Percentiles rank a stretch among this genome's conserved stretches.
phyloP scores from a whole-genome alignment of 768 basidiomycete genomes.

The Asterophora lycoperdoides region DNA sequence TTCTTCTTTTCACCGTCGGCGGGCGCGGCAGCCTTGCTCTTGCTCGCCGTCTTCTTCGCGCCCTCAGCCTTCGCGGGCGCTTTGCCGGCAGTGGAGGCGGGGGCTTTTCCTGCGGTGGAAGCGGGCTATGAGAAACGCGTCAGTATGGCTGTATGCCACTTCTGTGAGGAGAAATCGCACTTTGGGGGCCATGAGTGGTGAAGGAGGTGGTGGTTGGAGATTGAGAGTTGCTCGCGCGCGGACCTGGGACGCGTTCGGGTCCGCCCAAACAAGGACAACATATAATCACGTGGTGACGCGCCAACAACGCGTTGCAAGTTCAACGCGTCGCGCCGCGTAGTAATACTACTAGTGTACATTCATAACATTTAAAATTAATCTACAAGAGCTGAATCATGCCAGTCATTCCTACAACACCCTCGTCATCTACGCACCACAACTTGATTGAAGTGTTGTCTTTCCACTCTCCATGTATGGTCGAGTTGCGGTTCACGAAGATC shows the following conservation, averaged over 20 bases:
- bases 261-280: conserved; percentile 14
- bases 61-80: conserved; percentile 44
- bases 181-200: conserved; percentile 14
- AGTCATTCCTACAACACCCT: conserved; percentile 66
- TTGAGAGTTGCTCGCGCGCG: conserved; percentile 9
- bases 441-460: conserved; percentile 33
- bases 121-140: conserved; percentile 10
- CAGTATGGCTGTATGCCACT: background rate
- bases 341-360: too few relatives aligned
- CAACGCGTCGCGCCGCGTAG: background rate
- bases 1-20: conserved; percentile 74
- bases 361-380: background rate
- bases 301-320: too few relatives aligned
- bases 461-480: conserved; percentile 46
- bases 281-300: conserved; percentile 9
- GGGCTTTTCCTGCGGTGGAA: conserved; percentile 16
- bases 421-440: conserved; percentile 57
- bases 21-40: conserved; percentile 29
- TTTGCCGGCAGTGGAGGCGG: conserved; percentile 32
- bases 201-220: conserved; percentile 12
- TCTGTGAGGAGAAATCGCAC: background rate
- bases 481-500: conserved; percentile 46
- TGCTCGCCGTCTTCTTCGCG: conserved; percentile 49
- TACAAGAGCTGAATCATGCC: conserved; percentile 35
- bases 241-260: conserved; percentile 13